phyloP scores from a whole-genome alignment of 2,329 filamentous ascomycete genomes.

The Daldinia eschscholtzii region DNA sequence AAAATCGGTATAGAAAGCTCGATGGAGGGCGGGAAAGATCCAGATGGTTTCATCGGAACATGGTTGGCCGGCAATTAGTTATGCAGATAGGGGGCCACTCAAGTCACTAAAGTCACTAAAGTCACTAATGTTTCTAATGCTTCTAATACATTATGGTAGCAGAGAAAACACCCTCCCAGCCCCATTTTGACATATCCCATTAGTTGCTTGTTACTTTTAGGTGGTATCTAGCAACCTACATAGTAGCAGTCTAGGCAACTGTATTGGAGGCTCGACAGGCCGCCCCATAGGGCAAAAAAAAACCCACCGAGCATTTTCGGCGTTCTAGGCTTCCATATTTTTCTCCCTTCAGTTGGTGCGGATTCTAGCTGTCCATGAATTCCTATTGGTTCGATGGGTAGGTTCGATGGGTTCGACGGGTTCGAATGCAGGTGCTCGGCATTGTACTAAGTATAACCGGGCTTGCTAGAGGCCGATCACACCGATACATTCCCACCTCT shows the following conservation, averaged over 20 bases:
- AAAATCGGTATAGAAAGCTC: slow-evolving; percentile 14
- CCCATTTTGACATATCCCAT: neutral
- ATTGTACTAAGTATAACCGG: slow-evolving; percentile 1
- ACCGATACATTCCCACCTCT: slow-evolving; percentile 29
- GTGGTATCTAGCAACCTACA: neutral
- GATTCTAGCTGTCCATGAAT: slow-evolving; percentile 8
- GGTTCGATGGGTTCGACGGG: neutral
- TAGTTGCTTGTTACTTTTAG: too few species aligned
- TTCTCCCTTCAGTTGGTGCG: slow-evolving; percentile 32
- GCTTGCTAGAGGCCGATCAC: slow-evolving; percentile 29
- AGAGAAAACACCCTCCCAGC: neutral
- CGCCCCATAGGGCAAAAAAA: slow-evolving; percentile 18
- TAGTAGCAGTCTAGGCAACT: slow-evolving; percentile 5
- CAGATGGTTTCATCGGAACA: slow-evolving; percentile 16
- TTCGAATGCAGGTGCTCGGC: slow-evolving; percentile 2
- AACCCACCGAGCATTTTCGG: slow-evolving; percentile 11
- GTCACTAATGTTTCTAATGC: too few species aligned
- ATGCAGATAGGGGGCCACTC: slow-evolving; percentile 19
- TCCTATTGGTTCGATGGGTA: slow-evolving; percentile 21
- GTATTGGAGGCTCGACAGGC: slow-evolving; percentile 6
- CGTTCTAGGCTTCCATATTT: slow-evolving; percentile 33
- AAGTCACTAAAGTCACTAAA: too few species aligned
- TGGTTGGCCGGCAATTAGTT: slow-evolving; percentile 37
- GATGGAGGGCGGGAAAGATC: neutral
- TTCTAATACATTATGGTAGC: neutral